Base-by-base conservation (phyloP, 495 filamentous ascomycete genomes). In the Amorphotheca resinae region DNA sequence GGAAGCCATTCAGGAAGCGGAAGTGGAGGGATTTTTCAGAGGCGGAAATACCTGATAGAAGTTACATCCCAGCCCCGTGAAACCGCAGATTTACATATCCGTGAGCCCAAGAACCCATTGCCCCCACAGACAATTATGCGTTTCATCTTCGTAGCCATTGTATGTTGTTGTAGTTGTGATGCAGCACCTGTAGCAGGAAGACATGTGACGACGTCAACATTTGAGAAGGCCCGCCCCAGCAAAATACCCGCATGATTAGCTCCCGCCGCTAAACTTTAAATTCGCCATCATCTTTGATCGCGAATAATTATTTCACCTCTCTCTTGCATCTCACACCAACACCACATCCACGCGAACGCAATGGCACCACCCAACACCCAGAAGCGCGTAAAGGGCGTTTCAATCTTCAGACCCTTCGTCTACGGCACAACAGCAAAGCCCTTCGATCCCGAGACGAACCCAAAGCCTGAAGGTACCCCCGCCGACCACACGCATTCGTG, bases 401-500 rank as follows among this genome's bases (percentile, higher is more conserved):
- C 82, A 42, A 69, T 87, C 41, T 79, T 71, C 59, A 75, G 85
- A 4, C 83, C 83, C 30, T 88, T 91, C 60, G 73, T 89, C 47
- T 87, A 84, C 64, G 85, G 85, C 58, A 84, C 77, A 45, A 79
- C 79, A 45, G 84, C 85, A 21, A 70, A 67, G 42, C 77, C 69
- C n/a, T 84, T 87, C 63, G 77, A 84, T 58, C 61, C 64, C 31
- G 64, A 60, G 37, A 61, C 64, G 34, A 70, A 74, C 55, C 66
- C 66, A n/a, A 69, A 70, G 28, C 79, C 82, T 6, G 61, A 70
- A 45, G 72, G 74, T 49, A 72, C 79, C 48, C 80, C 87, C 23
- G 54, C 77, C 34, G 87, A 94, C 63, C 91, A 98, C 67, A 96
- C 89, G 22, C 93, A 95, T 64, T 79, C 80, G 54, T 98, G 89